These are phyloP conservation scores for Mycena kentingensis DNA, from an alignment of 768 basidiomycete genomes.

Conservation along the genomic window DNA sequence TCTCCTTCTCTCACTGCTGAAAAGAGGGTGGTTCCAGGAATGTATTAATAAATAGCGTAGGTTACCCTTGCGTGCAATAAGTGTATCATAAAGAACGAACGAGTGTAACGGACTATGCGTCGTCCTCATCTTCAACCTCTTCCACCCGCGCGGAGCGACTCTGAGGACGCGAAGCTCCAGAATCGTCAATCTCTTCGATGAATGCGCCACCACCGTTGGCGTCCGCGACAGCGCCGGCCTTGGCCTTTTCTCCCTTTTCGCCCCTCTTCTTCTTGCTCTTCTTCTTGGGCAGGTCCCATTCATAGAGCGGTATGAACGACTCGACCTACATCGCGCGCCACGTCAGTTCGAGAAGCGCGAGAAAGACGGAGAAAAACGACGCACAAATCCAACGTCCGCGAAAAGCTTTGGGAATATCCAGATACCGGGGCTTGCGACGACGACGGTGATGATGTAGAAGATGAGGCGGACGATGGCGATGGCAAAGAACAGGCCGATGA, in stretches of 20 bases:
- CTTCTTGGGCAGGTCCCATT: conserved; percentile 20
- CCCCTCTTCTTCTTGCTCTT: conserved; percentile 46
- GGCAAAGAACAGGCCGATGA: conserved; percentile 88
- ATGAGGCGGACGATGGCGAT: conserved; percentile 90
- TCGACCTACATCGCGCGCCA: conserved; percentile 66
- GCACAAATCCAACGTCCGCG: conserved; percentile 96
- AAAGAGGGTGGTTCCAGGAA: too few species aligned
- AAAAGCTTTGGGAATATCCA: conserved; percentile 99
- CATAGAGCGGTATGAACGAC: conserved; percentile 95
- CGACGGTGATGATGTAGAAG: conserved; percentile 89
- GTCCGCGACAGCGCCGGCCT: conserved; percentile 5
- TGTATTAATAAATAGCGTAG: too few species aligned
- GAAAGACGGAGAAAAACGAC: conserved; percentile 40
- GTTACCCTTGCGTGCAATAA: too few species aligned
- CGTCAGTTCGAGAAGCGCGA: not conserved
- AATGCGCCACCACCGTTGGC: conserved; percentile 41
- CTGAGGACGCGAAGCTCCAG: conserved; percentile 42
- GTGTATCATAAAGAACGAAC: too few species aligned
- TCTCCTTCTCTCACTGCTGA: too few species aligned
- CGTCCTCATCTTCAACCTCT: conserved; percentile 50
- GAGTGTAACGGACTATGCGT: too few species aligned
- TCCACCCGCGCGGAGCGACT: conserved; percentile 48
- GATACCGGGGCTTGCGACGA: conserved; percentile 86
- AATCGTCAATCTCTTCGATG: conserved; percentile 50
- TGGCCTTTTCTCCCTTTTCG: conserved; percentile 42